Percentiles rank a stretch among this genome's conserved stretches.
phyloP scores from a whole-genome alignment of 1,139 yeast genomes.

The Tardiomyces blankii region DNA sequence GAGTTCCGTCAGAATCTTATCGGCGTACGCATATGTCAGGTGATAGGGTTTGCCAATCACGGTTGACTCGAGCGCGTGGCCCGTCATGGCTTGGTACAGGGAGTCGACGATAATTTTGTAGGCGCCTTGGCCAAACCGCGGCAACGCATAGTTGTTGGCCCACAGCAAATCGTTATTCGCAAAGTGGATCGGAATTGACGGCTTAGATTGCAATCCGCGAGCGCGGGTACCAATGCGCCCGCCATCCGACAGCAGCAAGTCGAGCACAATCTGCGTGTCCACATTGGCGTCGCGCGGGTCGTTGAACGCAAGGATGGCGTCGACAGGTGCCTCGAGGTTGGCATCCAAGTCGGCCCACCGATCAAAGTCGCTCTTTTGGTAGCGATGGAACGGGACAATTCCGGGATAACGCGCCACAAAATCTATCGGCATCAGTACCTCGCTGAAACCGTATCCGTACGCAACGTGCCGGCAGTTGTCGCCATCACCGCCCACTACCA shows the following conservation, averaged over 20 bases:
- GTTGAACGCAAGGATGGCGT: slow-evolving; percentile 76
- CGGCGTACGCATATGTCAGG: slow-evolving; percentile 74
- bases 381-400: slow-evolving; percentile 66
- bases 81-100: slow-evolving; percentile 48
- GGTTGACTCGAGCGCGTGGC: slow-evolving; percentile 38
- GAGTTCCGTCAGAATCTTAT: slow-evolving; percentile 6
- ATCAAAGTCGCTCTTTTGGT: slow-evolving; percentile 36
- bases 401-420: slow-evolving; percentile 46
- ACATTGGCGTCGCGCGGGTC: slow-evolving; percentile 89
- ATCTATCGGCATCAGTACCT: slow-evolving; percentile 71
- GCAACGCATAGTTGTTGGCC: slow-evolving; percentile 74
- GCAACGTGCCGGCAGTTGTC: slow-evolving; percentile 69
- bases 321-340: slow-evolving; percentile 40
- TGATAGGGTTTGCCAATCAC: slow-evolving; percentile 79
- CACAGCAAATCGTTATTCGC: slow-evolving; percentile 83
- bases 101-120: slow-evolving; percentile 56
- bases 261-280: slow-evolving; percentile 70
- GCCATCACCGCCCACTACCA: slow-evolving; percentile 76
- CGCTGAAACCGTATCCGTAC: slow-evolving; percentile 62
- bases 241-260: slow-evolving; percentile 50
- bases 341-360: slow-evolving; percentile 31
- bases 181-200: slow-evolving; percentile 70
- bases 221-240: slow-evolving; percentile 55
- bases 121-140: slow-evolving; percentile 92
- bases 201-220: slow-evolving; percentile 22